Evolutionary conservation across 2,329 filamentous ascomycete genomes (phyloP), one percentile per base, ranked within the genome.

Genomic region (Zymoseptoria crescenta): DNA sequence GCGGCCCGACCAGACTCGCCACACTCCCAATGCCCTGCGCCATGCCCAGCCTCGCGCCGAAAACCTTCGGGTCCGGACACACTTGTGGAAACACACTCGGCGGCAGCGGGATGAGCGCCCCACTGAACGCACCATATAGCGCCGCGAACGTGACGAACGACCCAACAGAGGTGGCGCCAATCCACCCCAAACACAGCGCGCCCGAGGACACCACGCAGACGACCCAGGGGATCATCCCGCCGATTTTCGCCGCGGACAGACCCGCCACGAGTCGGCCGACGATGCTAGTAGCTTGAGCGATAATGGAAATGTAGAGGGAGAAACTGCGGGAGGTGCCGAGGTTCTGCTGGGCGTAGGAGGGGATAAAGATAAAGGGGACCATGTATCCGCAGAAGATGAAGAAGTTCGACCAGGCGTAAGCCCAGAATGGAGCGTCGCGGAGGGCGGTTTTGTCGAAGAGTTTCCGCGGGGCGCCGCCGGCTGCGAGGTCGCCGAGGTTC

Each of bases 211-310:
- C 67, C 1, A 74, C 76, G 50, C 78, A 77, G 0, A 80, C 75
- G 35, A 83, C 78, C 58, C 83, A 77, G 0, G 79, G 77, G 62
- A 86, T 84, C 62, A 85, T 7, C 76, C 77, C 9, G 79, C 83
- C 29, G 79, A 74, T 56, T 64, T 70, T 45, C 66, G 75, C 69
- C 0, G 83, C 83, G 1, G 84, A 64, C 62, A 77, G 77, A 6
- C 78, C 78, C 0, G 79, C 77, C 0, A 82, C 64, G 1, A 83
- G 72, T 0, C 84, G 81, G 3, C 79, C 76, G 0, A 80, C 68
- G 1, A 86, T 75, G 4, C 82, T 82, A 10, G 82, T 73, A 4
- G 78, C 82, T 64, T 86, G 85, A 4, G 79, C 76, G 41, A 85
- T 76, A 59, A 87, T 75, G 4, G 86, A 74, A 6, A 86, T 73